Percentiles rank a stretch among this genome's conserved stretches.
Evolutionary conservation across 2,329 filamentous ascomycete species (phyloP).

Genomic region (Epichloe sylvatica): DNA sequence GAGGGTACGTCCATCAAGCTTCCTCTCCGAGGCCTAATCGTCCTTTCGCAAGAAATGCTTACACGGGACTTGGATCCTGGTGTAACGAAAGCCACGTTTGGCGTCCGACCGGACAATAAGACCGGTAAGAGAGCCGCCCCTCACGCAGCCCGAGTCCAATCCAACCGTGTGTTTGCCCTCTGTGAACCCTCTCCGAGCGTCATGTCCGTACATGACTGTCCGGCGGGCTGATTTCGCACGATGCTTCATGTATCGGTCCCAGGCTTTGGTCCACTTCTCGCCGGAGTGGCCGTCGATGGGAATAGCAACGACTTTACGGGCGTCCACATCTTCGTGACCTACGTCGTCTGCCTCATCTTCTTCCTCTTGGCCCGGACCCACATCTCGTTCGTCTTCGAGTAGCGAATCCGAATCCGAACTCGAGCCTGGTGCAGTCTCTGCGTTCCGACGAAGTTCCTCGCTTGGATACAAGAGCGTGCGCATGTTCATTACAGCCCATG

Average conservation of each 20-base stretch:
- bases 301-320: conserved; percentile 16
- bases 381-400: neutral
- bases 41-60: conserved; percentile 1
- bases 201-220: conserved; percentile 79
- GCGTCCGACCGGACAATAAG: conserved; percentile 50
- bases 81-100: conserved; percentile 21
- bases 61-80: conserved; percentile 29
- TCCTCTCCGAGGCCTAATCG: neutral
- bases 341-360: conserved; percentile 7
- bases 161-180: conserved; percentile 60
- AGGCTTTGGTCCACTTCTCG: conserved; percentile 52
- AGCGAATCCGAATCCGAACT: neutral
- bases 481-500: conserved; percentile 85
- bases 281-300: conserved; percentile 35
- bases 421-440: conserved; percentile 7
- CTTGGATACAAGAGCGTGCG: conserved; percentile 52
- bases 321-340: neutral
- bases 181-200: conserved; percentile 55
- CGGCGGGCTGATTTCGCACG: conserved; percentile 25
- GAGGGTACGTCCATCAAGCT: neutral
- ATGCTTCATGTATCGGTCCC: conserved; percentile 37
- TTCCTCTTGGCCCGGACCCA: neutral
- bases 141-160: conserved; percentile 70
- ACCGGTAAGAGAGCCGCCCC: conserved; percentile 61
- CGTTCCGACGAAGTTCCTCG: conserved; percentile 24